phyloP scores from a whole-genome alignment of 805 yeast genomes.

The Teunomyces aglyptinius region DNA sequence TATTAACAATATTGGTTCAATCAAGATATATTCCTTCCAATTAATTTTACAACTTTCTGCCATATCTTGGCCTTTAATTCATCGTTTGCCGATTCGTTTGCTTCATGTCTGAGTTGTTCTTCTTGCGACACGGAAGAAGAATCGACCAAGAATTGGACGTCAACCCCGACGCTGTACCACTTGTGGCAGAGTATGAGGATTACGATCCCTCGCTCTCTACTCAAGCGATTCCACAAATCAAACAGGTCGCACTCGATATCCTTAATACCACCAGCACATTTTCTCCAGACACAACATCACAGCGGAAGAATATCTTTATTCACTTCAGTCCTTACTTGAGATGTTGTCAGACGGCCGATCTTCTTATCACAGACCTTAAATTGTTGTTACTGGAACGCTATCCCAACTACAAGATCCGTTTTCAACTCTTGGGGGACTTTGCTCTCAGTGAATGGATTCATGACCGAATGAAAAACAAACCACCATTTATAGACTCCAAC shows the following conservation, averaged over 20 bases:
- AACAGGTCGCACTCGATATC: constrained; percentile 29
- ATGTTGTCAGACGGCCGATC: constrained; percentile 45
- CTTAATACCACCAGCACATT: constrained; percentile 21
- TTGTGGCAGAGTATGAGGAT: constrained; percentile 24
- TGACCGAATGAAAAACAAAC: constrained; percentile 41
- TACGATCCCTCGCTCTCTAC: constrained; percentile 40
- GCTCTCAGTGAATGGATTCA: constrained; percentile 48
- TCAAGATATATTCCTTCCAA: not conserved
- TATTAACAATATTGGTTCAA: not conserved
- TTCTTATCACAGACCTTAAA: constrained; percentile 30
- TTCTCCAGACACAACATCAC: constrained; percentile 8
- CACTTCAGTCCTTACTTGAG: constrained; percentile 45
- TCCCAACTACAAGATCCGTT: constrained; percentile 32
- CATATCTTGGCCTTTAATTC: not conserved
- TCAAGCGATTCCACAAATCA: constrained; percentile 26
- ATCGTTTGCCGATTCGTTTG: not conserved
- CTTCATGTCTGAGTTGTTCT: constrained; percentile 33
- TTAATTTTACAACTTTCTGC: not conserved
- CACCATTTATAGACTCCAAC: constrained; percentile 42
- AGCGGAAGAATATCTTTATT: constrained; percentile 32
- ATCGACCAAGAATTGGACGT: constrained; percentile 34
- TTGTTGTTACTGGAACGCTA: constrained; percentile 17
- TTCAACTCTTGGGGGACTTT: constrained; percentile 43
- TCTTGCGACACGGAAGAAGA: constrained; percentile 44
- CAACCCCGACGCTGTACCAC: constrained; percentile 25